Evolutionary conservation across 2,329 filamentous ascomycete species (phyloP), one percentile per base, ranked within the genome.

Genomic region (Scytalidium sp.): DNA sequence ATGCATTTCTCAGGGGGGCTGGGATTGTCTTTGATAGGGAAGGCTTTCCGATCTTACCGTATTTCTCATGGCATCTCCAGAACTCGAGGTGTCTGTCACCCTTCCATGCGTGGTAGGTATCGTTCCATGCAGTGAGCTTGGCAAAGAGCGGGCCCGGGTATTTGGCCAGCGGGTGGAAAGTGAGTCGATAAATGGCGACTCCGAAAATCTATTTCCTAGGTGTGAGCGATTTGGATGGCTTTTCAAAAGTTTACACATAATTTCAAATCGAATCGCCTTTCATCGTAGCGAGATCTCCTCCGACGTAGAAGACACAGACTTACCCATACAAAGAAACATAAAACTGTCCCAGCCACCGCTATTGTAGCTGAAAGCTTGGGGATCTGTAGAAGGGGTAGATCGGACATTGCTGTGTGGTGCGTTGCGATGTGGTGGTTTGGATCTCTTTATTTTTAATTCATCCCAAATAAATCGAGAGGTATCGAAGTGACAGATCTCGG

Each of bases 11-110:
- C n/a, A n/a, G n/a, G n/a, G n/a, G n/a, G n/a, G n/a, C n/a, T n/a
- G n/a, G n/a, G n/a, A n/a, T n/a, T n/a, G n/a, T n/a, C n/a, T n/a
- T n/a, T n/a, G n/a, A n/a, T n/a, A n/a, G n/a, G n/a, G n/a, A n/a
- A n/a, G n/a, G n/a, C n/a, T n/a, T n/a, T n/a, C n/a, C n/a, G n/a
- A n/a, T 60, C 66, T 53, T 67, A 74, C 87, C 88, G 61, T 95
- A 91, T 63, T 78, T 76, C 58, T 84, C 72, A 65, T 95, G 90
- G 58, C 85, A 74, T 23, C 78, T 75, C 72, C 84, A 84, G 60
- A 90, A 84, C 61, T 87, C 82, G 17, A 92, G 76, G 63, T 92
- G 88, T 1, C 87, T 79, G 57, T 88, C 84, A 46, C 88, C 88
- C 60, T 81, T 85, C 69, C 84, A 88, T 43, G 87, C 86, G 58